These are phyloP conservation scores for Amaranthus hypochondriacus DNA, from an alignment of 148 eudicot species.

Conservation along the genomic window DNA sequence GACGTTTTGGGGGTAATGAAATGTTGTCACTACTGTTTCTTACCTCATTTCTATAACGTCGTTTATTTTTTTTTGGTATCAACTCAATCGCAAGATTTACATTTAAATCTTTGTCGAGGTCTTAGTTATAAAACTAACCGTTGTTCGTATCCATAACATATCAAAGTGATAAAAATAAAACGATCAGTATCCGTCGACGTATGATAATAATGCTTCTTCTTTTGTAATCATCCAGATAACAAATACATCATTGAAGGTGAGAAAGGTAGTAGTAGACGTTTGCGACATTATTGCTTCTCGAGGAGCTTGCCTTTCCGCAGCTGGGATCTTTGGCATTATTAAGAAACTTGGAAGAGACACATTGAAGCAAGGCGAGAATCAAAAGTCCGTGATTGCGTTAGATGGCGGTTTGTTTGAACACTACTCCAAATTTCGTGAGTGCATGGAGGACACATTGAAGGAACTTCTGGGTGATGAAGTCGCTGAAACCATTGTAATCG, in stretches of 20 bases:
- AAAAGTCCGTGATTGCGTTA: constrained; percentile 66
- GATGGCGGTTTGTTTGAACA: constrained; percentile 90
- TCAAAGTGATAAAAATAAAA: background rate
- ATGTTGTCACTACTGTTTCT: background rate
- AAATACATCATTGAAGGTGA: constrained; percentile 62
- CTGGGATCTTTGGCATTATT: constrained; percentile 81
- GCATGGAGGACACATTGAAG: constrained; percentile 61
- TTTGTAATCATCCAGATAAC: constrained; percentile 43
- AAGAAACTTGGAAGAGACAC: constrained; percentile 74
- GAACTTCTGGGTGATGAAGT: constrained; percentile 70
- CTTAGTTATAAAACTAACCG: no score
- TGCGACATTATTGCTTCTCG: constrained; percentile 74
- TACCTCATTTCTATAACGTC: background rate
- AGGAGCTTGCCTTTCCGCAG: constrained; percentile 86
- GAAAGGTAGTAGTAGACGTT: constrained; percentile 60
- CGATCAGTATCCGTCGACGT: background rate
- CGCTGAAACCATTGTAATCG: constrained; percentile 47
- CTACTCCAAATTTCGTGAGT: constrained; percentile 65
- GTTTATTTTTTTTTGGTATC: background rate
- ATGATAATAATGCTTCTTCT: background rate
- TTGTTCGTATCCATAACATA: background rate
- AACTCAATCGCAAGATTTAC: background rate
- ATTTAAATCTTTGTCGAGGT: background rate
- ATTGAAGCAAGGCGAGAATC: constrained; percentile 47
- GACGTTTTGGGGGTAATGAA: constrained; percentile 68